Percentiles rank a stretch among this genome's conserved stretches.
Evolutionary conservation across 2,329 filamentous ascomycete species (phyloP).

Genomic region (Coniochaeta hoffmannii): DNA sequence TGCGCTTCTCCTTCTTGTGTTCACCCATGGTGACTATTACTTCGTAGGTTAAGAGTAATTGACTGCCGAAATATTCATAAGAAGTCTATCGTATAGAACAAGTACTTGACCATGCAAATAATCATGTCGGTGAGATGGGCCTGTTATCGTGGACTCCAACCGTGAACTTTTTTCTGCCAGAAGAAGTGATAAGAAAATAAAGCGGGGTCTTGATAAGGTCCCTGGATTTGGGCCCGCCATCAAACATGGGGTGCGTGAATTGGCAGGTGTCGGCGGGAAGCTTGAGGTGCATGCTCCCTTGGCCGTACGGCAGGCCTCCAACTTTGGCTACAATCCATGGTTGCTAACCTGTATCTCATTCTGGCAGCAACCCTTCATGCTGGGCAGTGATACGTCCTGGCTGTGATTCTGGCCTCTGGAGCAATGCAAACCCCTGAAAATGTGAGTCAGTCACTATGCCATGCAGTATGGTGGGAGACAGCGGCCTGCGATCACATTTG

Average conservation of each 20-base stretch:
- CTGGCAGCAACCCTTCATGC: too few relatives aligned
- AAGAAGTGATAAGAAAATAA: neutral
- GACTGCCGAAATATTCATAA: neutral
- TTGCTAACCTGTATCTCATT: too few relatives aligned
- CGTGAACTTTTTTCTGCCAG: neutral
- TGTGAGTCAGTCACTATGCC: too few relatives aligned
- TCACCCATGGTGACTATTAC: neutral
- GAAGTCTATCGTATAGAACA: neutral
- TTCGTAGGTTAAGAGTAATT: neutral
- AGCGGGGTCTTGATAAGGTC: neutral
- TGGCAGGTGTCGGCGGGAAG: too few relatives aligned
- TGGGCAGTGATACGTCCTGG: too few relatives aligned
- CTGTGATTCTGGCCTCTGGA: too few relatives aligned
- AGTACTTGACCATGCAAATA: neutral
- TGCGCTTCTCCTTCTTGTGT: conserved; percentile 3
- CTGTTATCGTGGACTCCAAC: neutral
- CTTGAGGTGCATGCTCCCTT: too few relatives aligned
- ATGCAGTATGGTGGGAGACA: too few relatives aligned
- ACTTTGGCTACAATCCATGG: too few relatives aligned
- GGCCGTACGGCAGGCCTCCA: too few relatives aligned
- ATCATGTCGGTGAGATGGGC: neutral
- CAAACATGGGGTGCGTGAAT: neutral
- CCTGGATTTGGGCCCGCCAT: neutral
- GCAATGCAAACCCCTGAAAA: too few relatives aligned
- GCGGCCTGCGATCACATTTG: too few relatives aligned